A percentile compares a stretch with the other conserved stretches of the same genome.
Conservation (phyloP, 2,329 filamentous ascomycete genomes). For the Cryphonectria naterciae region DNA sequence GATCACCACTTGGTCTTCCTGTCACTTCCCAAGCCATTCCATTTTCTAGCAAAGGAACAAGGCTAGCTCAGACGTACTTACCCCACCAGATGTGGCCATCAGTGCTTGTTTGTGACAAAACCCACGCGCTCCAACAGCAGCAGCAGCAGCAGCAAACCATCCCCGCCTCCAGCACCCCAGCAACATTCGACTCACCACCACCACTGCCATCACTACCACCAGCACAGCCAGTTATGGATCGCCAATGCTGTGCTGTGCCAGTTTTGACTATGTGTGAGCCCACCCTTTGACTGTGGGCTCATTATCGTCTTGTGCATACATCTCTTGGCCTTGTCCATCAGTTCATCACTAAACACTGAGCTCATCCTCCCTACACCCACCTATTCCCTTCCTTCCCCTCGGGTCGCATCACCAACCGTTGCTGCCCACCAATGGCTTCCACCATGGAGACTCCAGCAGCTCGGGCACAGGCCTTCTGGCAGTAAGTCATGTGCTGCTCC, state of each 20-base stretch:
- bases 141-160: background rate
- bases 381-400: background rate
- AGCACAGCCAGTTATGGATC: constrained; percentile 39
- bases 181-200: constrained; percentile 29
- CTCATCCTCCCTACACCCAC: background rate
- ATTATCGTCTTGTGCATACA: constrained; percentile 10
- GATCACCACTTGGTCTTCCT: background rate
- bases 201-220: constrained; percentile 7
- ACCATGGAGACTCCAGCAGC: constrained; percentile 25
- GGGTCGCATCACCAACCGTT: background rate
- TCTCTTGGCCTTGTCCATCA: background rate
- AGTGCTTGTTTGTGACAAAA: constrained; percentile 20
- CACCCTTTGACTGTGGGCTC: constrained; percentile 35
- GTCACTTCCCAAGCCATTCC: background rate
- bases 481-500: constrained; percentile 20
- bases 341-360: background rate
- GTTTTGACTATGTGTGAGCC: constrained; percentile 38
- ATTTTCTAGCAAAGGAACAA: background rate
- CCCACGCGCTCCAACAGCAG: constrained; percentile 18
- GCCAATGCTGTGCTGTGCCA: constrained; percentile 33
- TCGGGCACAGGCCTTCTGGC: constrained; percentile 27
- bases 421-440: constrained; percentile 21
- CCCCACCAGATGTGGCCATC: constrained; percentile 25
- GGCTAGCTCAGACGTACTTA: background rate
- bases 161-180: constrained; percentile 11